Percentiles rank a stretch among this genome's conserved stretches.
Conservation (phyloP, 2,329 filamentous ascomycete genomes). For the Ophiosphaerella herpotricha region DNA sequence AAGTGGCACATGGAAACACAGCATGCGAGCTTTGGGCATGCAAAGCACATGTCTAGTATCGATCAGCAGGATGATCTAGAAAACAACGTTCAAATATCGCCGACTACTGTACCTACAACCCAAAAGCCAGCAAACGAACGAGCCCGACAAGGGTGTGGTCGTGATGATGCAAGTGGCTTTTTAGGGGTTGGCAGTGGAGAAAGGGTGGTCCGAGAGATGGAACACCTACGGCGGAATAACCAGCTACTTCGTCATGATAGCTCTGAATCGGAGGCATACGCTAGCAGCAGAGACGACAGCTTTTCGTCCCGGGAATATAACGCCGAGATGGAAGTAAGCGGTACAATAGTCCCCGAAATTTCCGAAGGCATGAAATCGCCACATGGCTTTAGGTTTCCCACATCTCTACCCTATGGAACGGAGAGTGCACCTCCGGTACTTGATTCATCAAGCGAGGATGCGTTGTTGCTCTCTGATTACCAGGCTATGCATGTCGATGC, state of each 20-base stretch:
- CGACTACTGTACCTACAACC: conserved; percentile 33
- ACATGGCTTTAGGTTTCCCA: conserved; percentile 21
- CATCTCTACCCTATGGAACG: conserved; percentile 19
- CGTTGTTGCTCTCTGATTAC: conserved; percentile 44
- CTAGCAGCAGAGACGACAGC: conserved; percentile 38
- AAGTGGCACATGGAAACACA: conserved; percentile 30
- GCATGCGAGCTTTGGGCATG: conserved; percentile 42
- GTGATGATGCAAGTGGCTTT: conserved; percentile 16
- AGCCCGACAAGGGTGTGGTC: conserved; percentile 15
- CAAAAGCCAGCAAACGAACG: conserved; percentile 9
- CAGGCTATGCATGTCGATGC: conserved; percentile 41
- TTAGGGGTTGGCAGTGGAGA: conserved; percentile 33
- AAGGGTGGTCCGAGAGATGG: conserved; percentile 44
- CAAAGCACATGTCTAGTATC: conserved; percentile 5
- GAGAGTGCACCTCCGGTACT: conserved; percentile 32
- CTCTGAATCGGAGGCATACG: conserved; percentile 45
- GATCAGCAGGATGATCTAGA: conserved; percentile 17
- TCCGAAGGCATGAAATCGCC: conserved; percentile 33
- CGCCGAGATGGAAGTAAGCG: conserved; percentile 48
- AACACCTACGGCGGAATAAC: conserved; percentile 46
- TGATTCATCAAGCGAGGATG: conserved; percentile 31
- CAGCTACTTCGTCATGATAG: conserved; percentile 48
- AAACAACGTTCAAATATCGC: conserved; percentile 30
- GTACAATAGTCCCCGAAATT: conserved; percentile 47
- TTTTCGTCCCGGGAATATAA: conserved; percentile 31